Conservation (phyloP, 2,329 filamentous ascomycete species). For the Chalara sp. region DNA sequence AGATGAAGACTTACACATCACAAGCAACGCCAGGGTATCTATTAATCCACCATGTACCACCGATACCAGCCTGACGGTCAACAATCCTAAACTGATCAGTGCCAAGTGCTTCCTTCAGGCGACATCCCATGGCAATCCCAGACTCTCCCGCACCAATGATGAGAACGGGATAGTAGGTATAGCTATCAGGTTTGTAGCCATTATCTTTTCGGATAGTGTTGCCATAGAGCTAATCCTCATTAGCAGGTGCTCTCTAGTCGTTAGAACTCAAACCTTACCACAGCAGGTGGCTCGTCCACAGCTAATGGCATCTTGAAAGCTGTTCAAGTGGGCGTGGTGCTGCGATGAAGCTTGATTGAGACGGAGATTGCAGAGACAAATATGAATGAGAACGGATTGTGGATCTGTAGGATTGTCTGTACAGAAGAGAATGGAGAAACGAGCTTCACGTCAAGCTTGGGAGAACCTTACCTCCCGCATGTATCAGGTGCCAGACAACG, state of each 20-base stretch:
- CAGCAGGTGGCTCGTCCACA: background rate
- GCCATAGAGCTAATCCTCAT: slow-evolving; percentile 17
- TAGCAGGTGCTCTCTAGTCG: background rate
- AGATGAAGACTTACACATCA: slow-evolving; percentile 34
- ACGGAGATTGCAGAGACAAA: too few species aligned
- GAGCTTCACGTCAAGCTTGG: too few species aligned
- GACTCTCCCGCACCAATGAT: slow-evolving; percentile 53
- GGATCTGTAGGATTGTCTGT: too few species aligned
- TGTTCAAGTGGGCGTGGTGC: too few species aligned
- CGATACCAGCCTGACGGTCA: slow-evolving; percentile 48
- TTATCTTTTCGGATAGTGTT: slow-evolving; percentile 32
- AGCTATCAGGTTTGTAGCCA: slow-evolving; percentile 30
- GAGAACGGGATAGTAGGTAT: slow-evolving; percentile 34
- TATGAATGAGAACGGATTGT: too few species aligned
- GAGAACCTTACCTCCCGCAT: too few species aligned
- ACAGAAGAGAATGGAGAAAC: too few species aligned
- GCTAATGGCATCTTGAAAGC: background rate
- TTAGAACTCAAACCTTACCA: background rate
- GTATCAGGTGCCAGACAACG: too few species aligned
- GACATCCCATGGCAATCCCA: slow-evolving; percentile 52
- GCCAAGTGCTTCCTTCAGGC: slow-evolving; percentile 44
- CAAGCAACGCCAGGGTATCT: slow-evolving; percentile 48
- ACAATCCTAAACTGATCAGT: slow-evolving; percentile 54
- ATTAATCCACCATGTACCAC: slow-evolving; percentile 50
- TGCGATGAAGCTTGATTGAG: too few species aligned